Percentiles rank a stretch among this genome's conserved stretches.
Evolutionary conservation across 495 filamentous ascomycete genomes (phyloP).

Genomic region (Aspergillus leporis): DNA sequence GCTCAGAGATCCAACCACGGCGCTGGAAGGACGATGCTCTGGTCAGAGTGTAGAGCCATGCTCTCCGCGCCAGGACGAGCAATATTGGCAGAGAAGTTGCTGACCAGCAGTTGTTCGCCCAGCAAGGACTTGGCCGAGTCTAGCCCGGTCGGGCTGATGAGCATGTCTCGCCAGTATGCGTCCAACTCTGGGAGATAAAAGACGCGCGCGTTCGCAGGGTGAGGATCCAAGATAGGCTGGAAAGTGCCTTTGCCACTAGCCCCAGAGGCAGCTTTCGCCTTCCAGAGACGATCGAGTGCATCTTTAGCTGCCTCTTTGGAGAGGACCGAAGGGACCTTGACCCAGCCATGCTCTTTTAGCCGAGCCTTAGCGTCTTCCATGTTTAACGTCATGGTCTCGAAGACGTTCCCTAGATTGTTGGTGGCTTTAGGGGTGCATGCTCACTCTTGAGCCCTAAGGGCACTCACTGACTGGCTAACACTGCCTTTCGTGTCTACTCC

Average conservation of each 20-base stretch:
- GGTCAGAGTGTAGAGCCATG: slow-evolving; percentile 3
- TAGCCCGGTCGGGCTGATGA: neutral
- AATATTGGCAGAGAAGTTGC: slow-evolving; percentile 3
- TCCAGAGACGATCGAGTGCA: neutral
- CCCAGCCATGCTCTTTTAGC: neutral
- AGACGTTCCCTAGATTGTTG: no score
- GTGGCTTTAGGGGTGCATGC: no score
- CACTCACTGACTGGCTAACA: no score
- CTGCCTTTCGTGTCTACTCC: no score
- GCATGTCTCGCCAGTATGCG: neutral
- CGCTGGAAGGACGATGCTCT: slow-evolving; percentile 1
- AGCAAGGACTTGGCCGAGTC: neutral
- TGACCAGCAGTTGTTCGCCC: neutral
- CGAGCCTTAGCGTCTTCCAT: slow-evolving; percentile 2
- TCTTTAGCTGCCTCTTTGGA: neutral
- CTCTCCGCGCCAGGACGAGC: neutral
- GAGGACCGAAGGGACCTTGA: neutral
- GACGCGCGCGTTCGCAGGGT: slow-evolving; percentile 1
- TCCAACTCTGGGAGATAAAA: slow-evolving; percentile 2
- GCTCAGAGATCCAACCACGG: neutral
- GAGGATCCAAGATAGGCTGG: neutral
- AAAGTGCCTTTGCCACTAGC: neutral
- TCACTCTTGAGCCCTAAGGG: no score
- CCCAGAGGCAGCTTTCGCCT: neutral
- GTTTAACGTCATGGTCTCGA: neutral